These are phyloP conservation scores for Vaccinium corymbosum DNA, from an alignment of 148 eudicot genomes.

Conservation along the genomic window DNA sequence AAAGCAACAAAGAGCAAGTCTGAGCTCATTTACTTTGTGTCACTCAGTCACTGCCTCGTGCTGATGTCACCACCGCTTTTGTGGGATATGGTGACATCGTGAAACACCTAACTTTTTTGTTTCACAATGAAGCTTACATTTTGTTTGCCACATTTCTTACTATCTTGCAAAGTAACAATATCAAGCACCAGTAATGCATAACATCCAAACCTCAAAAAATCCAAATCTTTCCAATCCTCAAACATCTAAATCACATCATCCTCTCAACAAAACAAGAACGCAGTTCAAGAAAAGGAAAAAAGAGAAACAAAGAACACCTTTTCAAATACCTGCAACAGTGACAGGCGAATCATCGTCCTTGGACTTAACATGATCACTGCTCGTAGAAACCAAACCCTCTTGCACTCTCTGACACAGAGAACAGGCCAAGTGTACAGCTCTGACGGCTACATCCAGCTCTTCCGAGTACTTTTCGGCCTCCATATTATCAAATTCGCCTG, in stretches of 20 bases:
- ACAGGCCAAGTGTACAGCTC: slow-evolving; percentile 85
- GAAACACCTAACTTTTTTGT: not conserved
- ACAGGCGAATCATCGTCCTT: slow-evolving; percentile 89
- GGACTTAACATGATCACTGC: slow-evolving; percentile 45
- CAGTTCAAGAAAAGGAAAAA: slow-evolving; percentile 8
- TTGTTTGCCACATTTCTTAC: not conserved
- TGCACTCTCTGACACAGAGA: slow-evolving; percentile 67
- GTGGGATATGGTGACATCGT: not conserved
- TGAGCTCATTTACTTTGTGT: too few species aligned
- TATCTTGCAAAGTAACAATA: not conserved
- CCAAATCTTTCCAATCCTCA: slow-evolving; percentile 5
- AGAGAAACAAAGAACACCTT: not conserved
- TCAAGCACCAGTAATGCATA: not conserved
- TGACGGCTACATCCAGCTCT: slow-evolving; percentile 80
- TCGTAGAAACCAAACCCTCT: slow-evolving; percentile 39
- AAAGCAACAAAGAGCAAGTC: too few species aligned
- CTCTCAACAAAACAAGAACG: slow-evolving; percentile 17
- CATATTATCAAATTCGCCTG: slow-evolving; percentile 25
- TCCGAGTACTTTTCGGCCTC: slow-evolving; percentile 33
- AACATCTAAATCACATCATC: not conserved
- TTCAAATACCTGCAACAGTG: slow-evolving; percentile 71
- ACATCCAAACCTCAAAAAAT: not conserved
- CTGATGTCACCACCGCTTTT: too few species aligned
- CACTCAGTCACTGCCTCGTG: too few species aligned
- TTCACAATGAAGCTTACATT: not conserved